Base-by-base conservation (phyloP, 2,329 filamentous ascomycete genomes). In the Alternaria rosae region DNA sequence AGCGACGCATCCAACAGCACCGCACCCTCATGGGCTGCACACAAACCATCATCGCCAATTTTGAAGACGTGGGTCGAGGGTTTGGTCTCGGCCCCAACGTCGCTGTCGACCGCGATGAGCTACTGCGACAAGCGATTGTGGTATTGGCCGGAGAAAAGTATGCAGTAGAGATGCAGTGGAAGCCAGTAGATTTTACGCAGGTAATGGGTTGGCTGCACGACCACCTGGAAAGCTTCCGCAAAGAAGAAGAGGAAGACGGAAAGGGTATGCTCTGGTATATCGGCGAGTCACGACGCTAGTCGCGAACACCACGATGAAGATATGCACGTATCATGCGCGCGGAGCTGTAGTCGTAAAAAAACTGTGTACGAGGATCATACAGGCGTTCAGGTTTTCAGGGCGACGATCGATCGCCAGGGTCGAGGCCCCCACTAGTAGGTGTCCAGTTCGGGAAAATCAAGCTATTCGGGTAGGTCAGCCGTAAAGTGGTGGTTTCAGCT, bases 1-100 rank as follows among this genome's bases (percentile, higher is more conserved):
- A 74, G 56, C 68, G 72, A 10, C 76, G 76, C 20, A 75, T 77
- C 28, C 68, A 71, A 56, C 73, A 78, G 63, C 75, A 78, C 56
- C 65, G 66, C 47, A 76, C 72, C 11, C 68, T 78, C 4, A 77
- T 77, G 76, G 68, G 71, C 21, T 74, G 73, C 28, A 75, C 71
- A 42, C 70, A 75, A 61, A 74, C 73, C 13, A 68, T 78, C 20
- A 66, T 77, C 11, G 70, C 70, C 42, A 76, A 67, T 52, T 78
- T 73, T 59, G 66, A 76, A 30, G 72, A 74, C 25, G 70, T 78
- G 30, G 68, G 68, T n/a, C 67, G 70, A 60, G 70, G 70, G 1
- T 67, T 70, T 30, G 69, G 67, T 6, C 60, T 70, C 43, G 65
- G 63, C 26, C 66, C 67, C 23, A 62, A 64, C 48, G 56, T 68